phyloP scores from a whole-genome alignment of 768 basidiomycete species.

The Cystofilobasidium ferigula region DNA sequence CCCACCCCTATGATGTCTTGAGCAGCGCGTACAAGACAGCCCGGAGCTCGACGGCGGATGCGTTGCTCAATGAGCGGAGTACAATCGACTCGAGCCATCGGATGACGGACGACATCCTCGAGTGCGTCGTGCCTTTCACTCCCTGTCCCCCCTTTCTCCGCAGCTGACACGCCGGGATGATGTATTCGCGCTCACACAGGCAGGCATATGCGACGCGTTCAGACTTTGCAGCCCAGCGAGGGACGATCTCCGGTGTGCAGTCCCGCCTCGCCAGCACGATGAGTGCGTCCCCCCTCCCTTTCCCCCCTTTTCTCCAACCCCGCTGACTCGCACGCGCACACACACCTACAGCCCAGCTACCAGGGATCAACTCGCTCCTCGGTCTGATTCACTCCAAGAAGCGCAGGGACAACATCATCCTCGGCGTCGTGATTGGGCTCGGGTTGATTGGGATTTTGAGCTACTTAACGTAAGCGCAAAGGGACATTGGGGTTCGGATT shows the following conservation, averaged over 20 bases:
- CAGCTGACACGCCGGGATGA: not conserved
- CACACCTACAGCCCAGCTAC: constrained; percentile 56
- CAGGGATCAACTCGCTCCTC: constrained; percentile 84
- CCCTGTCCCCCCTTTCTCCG: not conserved
- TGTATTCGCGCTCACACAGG: constrained; percentile 41
- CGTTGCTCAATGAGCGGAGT: constrained; percentile 73
- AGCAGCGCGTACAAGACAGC: constrained; percentile 65
- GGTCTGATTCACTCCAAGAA: constrained; percentile 86
- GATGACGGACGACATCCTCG: constrained; percentile 85
- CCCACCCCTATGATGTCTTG: not conserved
- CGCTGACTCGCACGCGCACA: not conserved
- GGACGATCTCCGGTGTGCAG: constrained; percentile 65
- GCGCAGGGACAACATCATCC: constrained; percentile 74
- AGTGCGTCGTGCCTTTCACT: constrained; percentile 45
- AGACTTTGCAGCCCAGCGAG: constrained; percentile 75
- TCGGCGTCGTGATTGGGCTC: constrained; percentile 78
- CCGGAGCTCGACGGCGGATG: constrained; percentile 65
- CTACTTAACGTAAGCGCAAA: constrained; percentile 40
- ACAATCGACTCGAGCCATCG: constrained; percentile 84
- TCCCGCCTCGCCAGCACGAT: constrained; percentile 71
- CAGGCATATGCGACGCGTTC: constrained; percentile 96
- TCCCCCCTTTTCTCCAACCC: constrained; percentile 4
- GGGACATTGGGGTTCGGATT: too few species aligned
- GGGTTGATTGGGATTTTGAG: constrained; percentile 56
- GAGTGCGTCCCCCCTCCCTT: constrained; percentile 45